These are phyloP conservation scores for Solanum chmielewskii DNA, from an alignment of 257 asterid genomes.

Conservation along the genomic window DNA sequence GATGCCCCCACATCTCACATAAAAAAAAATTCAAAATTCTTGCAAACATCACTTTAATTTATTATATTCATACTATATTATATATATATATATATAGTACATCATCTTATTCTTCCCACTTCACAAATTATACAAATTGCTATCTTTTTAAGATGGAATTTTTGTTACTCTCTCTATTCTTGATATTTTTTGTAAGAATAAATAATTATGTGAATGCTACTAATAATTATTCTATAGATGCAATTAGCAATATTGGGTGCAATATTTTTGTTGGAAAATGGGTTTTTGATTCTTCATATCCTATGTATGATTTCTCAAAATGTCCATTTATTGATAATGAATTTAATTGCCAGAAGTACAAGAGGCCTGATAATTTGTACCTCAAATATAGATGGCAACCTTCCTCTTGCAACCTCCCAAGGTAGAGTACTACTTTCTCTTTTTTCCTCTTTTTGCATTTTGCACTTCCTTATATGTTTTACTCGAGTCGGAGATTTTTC, in stretches of 20 bases:
- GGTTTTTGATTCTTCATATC: conserved; percentile 74
- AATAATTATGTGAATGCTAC: conserved; percentile 7
- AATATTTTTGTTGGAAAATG: conserved; percentile 66
- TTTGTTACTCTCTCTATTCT: conserved; percentile 20
- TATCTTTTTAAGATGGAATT: neutral
- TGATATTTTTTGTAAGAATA: conserved; percentile 16
- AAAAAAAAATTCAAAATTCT: neutral
- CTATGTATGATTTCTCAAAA: conserved; percentile 57
- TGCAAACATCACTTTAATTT: neutral
- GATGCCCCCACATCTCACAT: neutral
- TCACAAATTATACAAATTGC: neutral
- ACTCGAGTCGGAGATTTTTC: neutral
- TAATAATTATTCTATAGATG: conserved; percentile 2
- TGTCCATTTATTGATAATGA: conserved; percentile 84
- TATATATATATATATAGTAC: neutral
- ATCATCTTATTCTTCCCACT: neutral
- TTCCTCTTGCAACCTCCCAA: conserved; percentile 58
- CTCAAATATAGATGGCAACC: conserved; percentile 97
- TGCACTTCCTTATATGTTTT: neutral
- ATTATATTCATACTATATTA: neutral
- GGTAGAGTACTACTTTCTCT: conserved; percentile 21
- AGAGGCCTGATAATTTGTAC: conserved; percentile 60
- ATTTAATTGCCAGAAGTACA: conserved; percentile 68
- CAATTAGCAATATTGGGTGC: conserved; percentile 28
- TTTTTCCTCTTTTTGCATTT: neutral